These are phyloP conservation scores for Cercospora brassicicola DNA, from an alignment of 2,329 filamentous ascomycete genomes.

Conservation along the genomic window DNA sequence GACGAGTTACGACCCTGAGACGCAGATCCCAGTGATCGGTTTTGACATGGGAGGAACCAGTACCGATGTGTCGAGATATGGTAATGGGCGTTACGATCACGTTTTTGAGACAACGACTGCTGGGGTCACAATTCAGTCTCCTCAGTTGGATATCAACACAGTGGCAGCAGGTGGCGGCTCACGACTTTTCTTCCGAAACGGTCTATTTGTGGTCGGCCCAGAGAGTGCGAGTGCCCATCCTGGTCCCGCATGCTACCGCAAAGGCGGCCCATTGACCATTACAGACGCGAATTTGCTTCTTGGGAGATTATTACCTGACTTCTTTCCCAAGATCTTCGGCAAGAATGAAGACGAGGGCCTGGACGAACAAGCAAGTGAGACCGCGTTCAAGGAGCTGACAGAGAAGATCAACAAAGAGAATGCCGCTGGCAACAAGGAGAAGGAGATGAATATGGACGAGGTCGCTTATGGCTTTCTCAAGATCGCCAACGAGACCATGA, in stretches of 20 bases:
- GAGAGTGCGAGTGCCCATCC: slow-evolving; percentile 87
- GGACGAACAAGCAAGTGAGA: slow-evolving; percentile 72
- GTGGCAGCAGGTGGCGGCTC: slow-evolving; percentile 89
- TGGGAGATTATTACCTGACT: slow-evolving; percentile 79
- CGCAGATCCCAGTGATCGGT: slow-evolving; percentile 82
- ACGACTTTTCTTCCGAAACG: slow-evolving; percentile 81
- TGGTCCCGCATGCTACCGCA: slow-evolving; percentile 86
- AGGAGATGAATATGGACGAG: slow-evolving; percentile 73
- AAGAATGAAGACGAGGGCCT: slow-evolving; percentile 80
- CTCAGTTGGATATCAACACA: slow-evolving; percentile 91
- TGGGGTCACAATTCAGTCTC: slow-evolving; percentile 89
- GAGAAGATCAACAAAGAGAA: slow-evolving; percentile 76
- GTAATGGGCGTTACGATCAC: slow-evolving; percentile 80
- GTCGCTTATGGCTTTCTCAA: slow-evolving; percentile 87
- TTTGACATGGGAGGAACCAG: slow-evolving; percentile 96
- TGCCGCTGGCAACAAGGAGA: slow-evolving; percentile 57
- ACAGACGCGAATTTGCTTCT: slow-evolving; percentile 89
- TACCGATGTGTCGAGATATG: slow-evolving; percentile 84
- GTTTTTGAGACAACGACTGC: slow-evolving; percentile 93
- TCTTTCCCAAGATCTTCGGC: slow-evolving; percentile 94
- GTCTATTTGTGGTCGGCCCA: slow-evolving; percentile 85
- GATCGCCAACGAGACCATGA: slow-evolving; percentile 90
- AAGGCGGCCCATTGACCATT: slow-evolving; percentile 85
- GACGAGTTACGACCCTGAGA: slow-evolving; percentile 82
- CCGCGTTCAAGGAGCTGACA: slow-evolving; percentile 72